phyloP scores from a whole-genome alignment of 768 basidiomycete genomes.

The Suillus hirtellus region DNA sequence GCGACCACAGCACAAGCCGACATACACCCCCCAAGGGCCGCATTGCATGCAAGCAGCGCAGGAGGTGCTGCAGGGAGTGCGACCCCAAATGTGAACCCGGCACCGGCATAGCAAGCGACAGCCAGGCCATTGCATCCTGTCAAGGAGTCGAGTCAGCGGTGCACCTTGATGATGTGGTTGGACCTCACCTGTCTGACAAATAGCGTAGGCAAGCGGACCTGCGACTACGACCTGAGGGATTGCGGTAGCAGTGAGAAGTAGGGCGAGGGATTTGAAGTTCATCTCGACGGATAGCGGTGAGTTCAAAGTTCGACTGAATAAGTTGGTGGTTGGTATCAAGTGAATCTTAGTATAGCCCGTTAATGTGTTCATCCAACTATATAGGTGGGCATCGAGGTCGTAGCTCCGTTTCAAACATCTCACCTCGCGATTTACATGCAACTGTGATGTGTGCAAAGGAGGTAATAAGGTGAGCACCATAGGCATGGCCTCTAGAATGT shows the following conservation, averaged over 20 bases:
- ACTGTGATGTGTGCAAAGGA: too few species aligned
- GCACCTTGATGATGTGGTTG: not conserved
- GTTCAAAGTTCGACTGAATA: not conserved
- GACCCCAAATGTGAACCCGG: constrained; percentile 28
- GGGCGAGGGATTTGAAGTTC: constrained; percentile 25
- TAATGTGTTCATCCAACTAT: not conserved
- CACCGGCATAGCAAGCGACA: constrained; percentile 25
- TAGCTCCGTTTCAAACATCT: not conserved
- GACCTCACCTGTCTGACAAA: constrained; percentile 29
- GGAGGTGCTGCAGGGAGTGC: constrained; percentile 21
- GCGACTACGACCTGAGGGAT: constrained; percentile 16
- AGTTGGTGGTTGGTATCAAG: not conserved
- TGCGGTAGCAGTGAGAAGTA: constrained; percentile 17
- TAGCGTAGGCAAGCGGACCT: constrained; percentile 21
- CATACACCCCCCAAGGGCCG: constrained; percentile 27
- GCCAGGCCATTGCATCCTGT: constrained; percentile 27
- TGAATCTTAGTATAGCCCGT: not conserved
- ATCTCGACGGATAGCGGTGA: constrained; percentile 11
- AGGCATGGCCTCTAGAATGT: too few species aligned
- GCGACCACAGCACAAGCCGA: constrained; percentile 21
- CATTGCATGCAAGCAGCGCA: constrained; percentile 25
- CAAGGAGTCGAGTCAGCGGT: not conserved
- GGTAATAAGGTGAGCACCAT: too few species aligned
- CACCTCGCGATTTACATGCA: not conserved
- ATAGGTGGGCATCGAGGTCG: not conserved